Evolutionary conservation across 2,329 filamentous ascomycete genomes (phyloP), one percentile per base, ranked within the genome.

Genomic region (Endoconidiophora polonica): DNA sequence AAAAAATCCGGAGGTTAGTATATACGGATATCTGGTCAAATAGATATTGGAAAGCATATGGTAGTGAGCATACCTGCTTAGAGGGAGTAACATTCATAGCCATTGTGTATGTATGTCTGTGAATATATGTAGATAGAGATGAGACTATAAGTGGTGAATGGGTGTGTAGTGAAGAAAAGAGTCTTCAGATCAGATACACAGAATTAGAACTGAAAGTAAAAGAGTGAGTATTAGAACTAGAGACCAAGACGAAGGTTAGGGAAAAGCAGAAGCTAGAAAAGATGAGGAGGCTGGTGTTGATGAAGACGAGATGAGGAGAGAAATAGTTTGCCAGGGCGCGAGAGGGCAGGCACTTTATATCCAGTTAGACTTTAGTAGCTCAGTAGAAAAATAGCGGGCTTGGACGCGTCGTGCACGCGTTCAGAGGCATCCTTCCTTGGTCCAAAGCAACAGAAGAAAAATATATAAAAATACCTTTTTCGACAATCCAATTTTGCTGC

Each of bases 11-110:
- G 33, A 9, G 29, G 44, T 51, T 51, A 46, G 44, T 12, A 46
- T 9, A 29, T 6, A 4, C 7, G 42, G 22, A 23, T 10, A 26
- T 29, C 10, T 45, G 33, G 18, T 18, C 36, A 18, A n/a, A 39
- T 3, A 26, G 41, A 10, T 14, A 22, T 36, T 16, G 46, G 23
- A 29, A 23, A 9, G 20, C 14, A 44, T 33, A 33, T 41, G 23
- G 38, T n/a, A 53, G 38, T 38, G 16, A 38, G 37, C 67, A 57
- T 62, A 75, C 72, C 72, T 75, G 72, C 68, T 76, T 74, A 49
- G 73, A 74, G 56, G 72, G 72, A 44, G 72, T 75, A 62, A 85
- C 72, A 64, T 90, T 73, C 56, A 81, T 69, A 66, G 85, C 76
- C 86, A 93, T 91, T 48, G 1, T 48, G 37, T n/a, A 18, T 39